A percentile compares a stretch with the other conserved stretches of the same genome.
phyloP scores from a whole-genome alignment of 139 green algal species.

The Volvox reticuliferus region DNA sequence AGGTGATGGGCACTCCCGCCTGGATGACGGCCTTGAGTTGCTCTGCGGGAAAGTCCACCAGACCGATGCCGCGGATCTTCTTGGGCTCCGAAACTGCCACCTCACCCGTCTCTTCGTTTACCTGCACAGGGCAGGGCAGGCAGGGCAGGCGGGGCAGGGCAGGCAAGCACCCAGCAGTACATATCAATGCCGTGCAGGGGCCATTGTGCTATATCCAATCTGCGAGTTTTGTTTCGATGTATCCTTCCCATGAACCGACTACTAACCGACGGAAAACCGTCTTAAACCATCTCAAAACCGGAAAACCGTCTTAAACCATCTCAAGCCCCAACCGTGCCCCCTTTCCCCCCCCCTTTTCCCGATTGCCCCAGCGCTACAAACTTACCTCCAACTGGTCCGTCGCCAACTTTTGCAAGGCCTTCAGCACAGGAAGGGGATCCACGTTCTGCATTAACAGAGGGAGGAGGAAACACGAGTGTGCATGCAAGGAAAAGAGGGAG shows the following conservation, averaged over 20 bases:
- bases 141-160: too few relatives aligned
- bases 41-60: slow-evolving; percentile 63
- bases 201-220: too few relatives aligned
- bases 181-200: too few relatives aligned
- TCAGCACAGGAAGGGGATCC: slow-evolving; percentile 44
- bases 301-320: too few relatives aligned
- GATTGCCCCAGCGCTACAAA: neutral
- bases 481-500: neutral
- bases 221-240: too few relatives aligned
- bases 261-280: too few relatives aligned
- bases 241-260: too few relatives aligned
- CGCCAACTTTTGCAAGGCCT: slow-evolving; percentile 54
- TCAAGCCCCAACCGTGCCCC: neutral
- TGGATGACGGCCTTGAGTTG: slow-evolving; percentile 59
- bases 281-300: neutral
- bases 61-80: slow-evolving; percentile 60
- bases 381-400: slow-evolving; percentile 61
- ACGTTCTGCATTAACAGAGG: neutral
- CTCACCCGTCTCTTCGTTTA: slow-evolving; percentile 54
- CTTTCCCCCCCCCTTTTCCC: neutral
- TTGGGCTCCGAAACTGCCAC: slow-evolving; percentile 51
- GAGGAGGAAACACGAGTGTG: too few relatives aligned
- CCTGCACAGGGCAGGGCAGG: neutral
- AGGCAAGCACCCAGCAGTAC: too few relatives aligned
- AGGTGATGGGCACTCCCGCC: slow-evolving; percentile 59